Evolutionary conservation across 2,329 filamentous ascomycete genomes (phyloP), one percentile per base, ranked within the genome.

Genomic region (Beauveria caledonica): DNA sequence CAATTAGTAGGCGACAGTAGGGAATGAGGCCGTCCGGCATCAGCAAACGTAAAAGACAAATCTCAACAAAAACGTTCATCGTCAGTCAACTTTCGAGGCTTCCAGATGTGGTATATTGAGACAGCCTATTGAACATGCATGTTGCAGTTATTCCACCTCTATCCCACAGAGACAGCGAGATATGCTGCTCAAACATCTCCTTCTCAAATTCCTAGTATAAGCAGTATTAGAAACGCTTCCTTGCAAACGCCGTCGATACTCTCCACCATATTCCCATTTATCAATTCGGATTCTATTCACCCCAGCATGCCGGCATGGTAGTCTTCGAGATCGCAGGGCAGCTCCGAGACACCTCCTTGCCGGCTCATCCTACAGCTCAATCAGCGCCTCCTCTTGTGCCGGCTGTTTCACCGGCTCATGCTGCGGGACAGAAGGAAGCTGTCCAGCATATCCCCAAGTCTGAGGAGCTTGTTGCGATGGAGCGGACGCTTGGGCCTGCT

Each of bases 301-400:
- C 9, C n/a, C 7, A 3, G 27, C 6, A 36, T 5, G 25, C 17
- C 23, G 9, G 17, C 29, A 10, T 10, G 21, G 13, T 39, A 17
- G 44, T 8, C 5, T 40, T 9, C 33, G 15, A 21, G 23, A 13
- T 46, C 13, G 46, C 25, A 25, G 44, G 6, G 11, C 25, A 29
- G 48, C 25, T 10, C 5, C 48, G 8, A 9, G n/a, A 36, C 2
- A 46, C 40, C 9, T 29, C 25, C n/a, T 15, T 3, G 13, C 6
- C 40, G 29, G 21, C 36, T 9, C 17, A 7, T 8, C 53, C 69
- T 66, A 92, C 63, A 93, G 78, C 72, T 94, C 90, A 73, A 94
- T 94, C 68, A 94, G 74, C 62, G 86, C 88, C 73, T 93, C 90
- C 73, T 93, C 89, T 51, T 88, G 80, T 1, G 77, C 80, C 15